Base-by-base conservation (phyloP, 495 filamentous ascomycete genomes). In the Talaromyces nanjingensis region DNA sequence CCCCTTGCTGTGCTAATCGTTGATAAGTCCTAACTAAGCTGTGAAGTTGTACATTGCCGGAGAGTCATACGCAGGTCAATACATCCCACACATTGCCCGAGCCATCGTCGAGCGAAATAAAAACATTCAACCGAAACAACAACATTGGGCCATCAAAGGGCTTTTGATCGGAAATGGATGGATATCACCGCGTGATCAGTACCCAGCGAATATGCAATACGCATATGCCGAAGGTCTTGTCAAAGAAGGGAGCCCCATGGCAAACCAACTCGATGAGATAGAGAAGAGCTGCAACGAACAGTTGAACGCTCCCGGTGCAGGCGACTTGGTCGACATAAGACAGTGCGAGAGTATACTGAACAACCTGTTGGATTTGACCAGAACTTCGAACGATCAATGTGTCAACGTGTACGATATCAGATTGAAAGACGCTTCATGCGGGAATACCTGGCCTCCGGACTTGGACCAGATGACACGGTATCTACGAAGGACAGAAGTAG, bases 381-480 rank as follows among this genome's bases (percentile, higher is more conserved):
- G 76, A 55, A 82, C 75, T 22, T 66, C 75, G 9, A 69, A 84
- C 57, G 81, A 82, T 58, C 70, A 84, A 52, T 98, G 94, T 74
- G 70, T 84, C 70, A 98, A 98, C 74, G 94, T 97, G 88, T 98
- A 98, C 73, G 94, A 98, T 74, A 78, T 97, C 33, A 90, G 96
- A 47, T 79, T 96, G 12, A 81, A 77, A 52, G 94, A 98, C 71
- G 67, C 69, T 4, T 84, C 84, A 56, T 98, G 94, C 71, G 94
- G 94, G 62, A 94, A 94, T 91, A 91, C 89, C 76, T 98, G 94
- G 94, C 94, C 94, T 9, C 87, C 91, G 42, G 96, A 98, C 74
- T 77, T 98, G 62, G 70, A 63, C 20, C 71, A 83, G 37, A 84
- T 97, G 9, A 89, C 86, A 6, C 92, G 91, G 0, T 98, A 98